Base-by-base conservation (phyloP, 257 asterid species). In the Fraxinus anomala region DNA sequence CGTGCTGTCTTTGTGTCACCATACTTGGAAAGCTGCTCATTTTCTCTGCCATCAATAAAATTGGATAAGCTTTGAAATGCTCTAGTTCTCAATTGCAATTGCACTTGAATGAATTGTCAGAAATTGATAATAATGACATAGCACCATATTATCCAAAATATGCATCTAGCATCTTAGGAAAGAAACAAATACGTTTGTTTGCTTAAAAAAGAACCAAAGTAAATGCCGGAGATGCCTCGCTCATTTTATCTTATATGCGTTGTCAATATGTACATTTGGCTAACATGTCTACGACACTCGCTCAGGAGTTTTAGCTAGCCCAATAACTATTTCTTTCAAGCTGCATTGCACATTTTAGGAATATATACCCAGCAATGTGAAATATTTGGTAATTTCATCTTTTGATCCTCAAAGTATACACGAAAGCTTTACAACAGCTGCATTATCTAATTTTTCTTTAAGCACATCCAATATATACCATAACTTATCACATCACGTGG, bases 1-100 rank as follows among this genome's bases (percentile, higher is more conserved):
- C 99, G 97, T 70, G 99, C 99, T 40, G 99, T 93, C 89, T 95
- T 95, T 76, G 99, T 92, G 87, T 93, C 99, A 24, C 98, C 98
- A 54, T 54, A 54, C 65, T 54, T 54, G 24, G 65, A 54, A 17
- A 54, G 65, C 65, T 54, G 65, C 24, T 54, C 65, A 17, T 54
- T 54, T 54, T 54, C 65, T 54, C 65, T 54, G 65, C 24, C 65
- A 54, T 54, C 26, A 54, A 19, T 54, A 5, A 54, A 54, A 17
- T 17, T 54, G 24, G 63, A 16, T 51, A 17, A 54, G 65, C 65
- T 5, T 54, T 5, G n/a, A 54, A 19, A 54, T 17, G 8, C 9
- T 54, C 11, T 19, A 54, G 24, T 54, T 54, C 6, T n/a, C 65
- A 19, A 17, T 10, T 1, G 65, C 36, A 54, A 17, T 19, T 54